Percentiles rank a stretch among this genome's conserved stretches.
Evolutionary conservation across 176 grass and related monocot species (phyloP).

Genomic region (Ananas comosus): DNA sequence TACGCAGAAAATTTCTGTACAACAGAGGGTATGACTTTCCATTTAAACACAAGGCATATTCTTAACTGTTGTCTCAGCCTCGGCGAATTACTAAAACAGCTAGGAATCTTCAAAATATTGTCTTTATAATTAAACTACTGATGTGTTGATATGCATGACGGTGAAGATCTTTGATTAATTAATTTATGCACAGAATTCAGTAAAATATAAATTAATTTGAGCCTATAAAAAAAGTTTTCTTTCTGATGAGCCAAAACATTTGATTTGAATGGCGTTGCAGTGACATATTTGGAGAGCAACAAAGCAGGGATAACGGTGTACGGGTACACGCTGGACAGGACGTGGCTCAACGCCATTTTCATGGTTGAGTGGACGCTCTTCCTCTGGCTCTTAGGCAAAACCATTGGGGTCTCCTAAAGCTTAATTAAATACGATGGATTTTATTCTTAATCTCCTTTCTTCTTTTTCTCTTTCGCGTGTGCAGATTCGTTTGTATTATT

Average conservation of each 20-base stretch:
- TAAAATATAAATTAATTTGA: too few relatives aligned
- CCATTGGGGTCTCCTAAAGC: constrained; percentile 53
- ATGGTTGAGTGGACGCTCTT: constrained; percentile 85
- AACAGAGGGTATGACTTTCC: too few relatives aligned
- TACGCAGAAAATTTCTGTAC: too few relatives aligned
- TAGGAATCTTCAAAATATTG: too few relatives aligned
- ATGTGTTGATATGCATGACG: too few relatives aligned
- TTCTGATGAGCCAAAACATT: background rate
- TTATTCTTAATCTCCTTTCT: background rate
- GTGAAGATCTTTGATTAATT: too few relatives aligned
- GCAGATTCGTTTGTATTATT: background rate
- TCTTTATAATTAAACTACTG: too few relatives aligned
- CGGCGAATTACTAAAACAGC: too few relatives aligned
- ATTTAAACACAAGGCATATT: too few relatives aligned
- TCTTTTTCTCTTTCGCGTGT: constrained; percentile 4
- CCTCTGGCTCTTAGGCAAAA: constrained; percentile 86
- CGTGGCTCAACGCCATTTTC: constrained; percentile 79
- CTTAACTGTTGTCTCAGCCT: too few relatives aligned
- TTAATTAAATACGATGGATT: too few relatives aligned
- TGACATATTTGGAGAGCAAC: constrained; percentile 96
- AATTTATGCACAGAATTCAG: too few relatives aligned
- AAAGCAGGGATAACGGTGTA: constrained; percentile 82
- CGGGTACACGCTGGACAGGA: constrained; percentile 74
- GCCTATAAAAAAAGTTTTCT: background rate
- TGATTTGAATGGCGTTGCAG: constrained; percentile 18